Evolutionary conservation across 768 basidiomycete genomes (phyloP).

Genomic region (Scleroderma citrinum): DNA sequence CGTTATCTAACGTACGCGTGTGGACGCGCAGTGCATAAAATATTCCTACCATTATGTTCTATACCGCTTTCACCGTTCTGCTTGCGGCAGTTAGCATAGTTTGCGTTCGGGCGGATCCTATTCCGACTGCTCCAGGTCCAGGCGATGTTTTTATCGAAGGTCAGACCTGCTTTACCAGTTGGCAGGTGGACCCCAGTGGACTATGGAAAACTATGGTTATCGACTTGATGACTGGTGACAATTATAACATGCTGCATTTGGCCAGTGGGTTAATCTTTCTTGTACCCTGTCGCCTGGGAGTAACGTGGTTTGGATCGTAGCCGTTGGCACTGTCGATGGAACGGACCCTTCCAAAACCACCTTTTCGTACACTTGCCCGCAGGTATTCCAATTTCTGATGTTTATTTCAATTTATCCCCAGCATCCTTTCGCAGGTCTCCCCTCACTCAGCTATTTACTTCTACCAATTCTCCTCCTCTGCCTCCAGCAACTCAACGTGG

Average conservation of each 20-base stretch:
- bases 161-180: conserved; percentile 46
- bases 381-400: conserved; percentile 34
- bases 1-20: not conserved
- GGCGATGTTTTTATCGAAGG: conserved; percentile 55
- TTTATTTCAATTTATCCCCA: not conserved
- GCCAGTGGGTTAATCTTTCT: conserved; percentile 43
- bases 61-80: conserved; percentile 11
- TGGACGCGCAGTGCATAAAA: not conserved
- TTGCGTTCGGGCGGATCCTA: conserved; percentile 49
- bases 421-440: conserved; percentile 39
- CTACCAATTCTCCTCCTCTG: conserved; percentile 62
- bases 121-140: conserved; percentile 56
- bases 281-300: not conserved
- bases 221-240: conserved; percentile 75
- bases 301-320: conserved; percentile 30
- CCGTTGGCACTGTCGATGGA: conserved; percentile 62
- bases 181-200: conserved; percentile 55
- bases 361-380: conserved; percentile 60
- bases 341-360: conserved; percentile 39
- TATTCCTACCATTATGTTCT: conserved; percentile 17
- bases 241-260: conserved; percentile 60
- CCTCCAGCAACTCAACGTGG: conserved; percentile 44
- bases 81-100: conserved; percentile 27
- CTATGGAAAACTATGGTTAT: conserved; percentile 69
- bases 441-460: conserved; percentile 70